Evolutionary conservation across 129 eudicot species (phyloP), one percentile per base, ranked within the genome.

Genomic region (Chrysanthemum makinoi): DNA sequence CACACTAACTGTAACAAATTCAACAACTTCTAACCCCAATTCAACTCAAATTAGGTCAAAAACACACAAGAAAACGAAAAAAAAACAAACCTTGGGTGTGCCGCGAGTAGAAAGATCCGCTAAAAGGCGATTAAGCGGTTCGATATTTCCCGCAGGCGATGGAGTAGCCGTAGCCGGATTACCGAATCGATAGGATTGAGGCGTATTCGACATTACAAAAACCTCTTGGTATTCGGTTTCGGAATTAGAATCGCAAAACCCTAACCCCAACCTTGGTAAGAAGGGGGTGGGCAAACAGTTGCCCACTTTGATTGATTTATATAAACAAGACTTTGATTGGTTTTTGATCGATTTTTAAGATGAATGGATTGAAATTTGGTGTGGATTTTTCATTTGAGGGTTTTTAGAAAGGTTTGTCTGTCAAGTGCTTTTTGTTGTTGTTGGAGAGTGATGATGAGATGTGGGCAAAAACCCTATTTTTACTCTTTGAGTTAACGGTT

Each of bases 91-190:
- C 95, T 89, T 87, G 2, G 97, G 97, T 62, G 68, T 75, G 57
- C 86, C 96, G 76, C 84, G 67, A 62, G 83, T 82, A 75, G 93
- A 89, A 6, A 94, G 89, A 74, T 89, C 95, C 3, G 79, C 75
- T 24, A 94, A 87, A 13, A 94, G 84, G 48, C 90, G 80, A 52
- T 87, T 85, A 61, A 89, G 87, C 20, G 97, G 89, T 61, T 94
- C 97, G 7, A 89, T 62, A 76, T 87, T 89, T 1, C 90, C 91
- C 17, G 79, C 83, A 18, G 83, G 83, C 46, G 90, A 68, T 44
- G 87, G 70, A 48, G 89, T 66, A 26, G 89, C 63, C 35, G 86
- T 68, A 7, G 76, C 83, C 44, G 87, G 86, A 28, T 79, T 80
- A 14, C 67, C 79, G 56, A 84, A 89, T 17, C 96, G 86, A 58